Conservation (phyloP, 1,139 yeast species). For the Petasospora rhodanensis region DNA sequence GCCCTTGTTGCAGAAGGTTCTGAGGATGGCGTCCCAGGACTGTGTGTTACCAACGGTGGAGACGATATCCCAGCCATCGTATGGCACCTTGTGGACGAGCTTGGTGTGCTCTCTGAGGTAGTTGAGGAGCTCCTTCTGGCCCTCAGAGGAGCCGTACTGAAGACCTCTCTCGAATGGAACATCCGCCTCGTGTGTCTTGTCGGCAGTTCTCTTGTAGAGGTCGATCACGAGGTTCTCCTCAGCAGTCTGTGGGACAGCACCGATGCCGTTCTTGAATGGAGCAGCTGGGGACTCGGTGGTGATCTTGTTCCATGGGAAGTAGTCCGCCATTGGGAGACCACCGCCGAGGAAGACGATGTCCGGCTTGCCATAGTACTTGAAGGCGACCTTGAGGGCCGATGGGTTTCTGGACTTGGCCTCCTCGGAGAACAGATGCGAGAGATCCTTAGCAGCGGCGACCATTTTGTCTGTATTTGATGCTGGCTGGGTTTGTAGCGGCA, state of each 20-base stretch:
- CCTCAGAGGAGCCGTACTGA: constrained; percentile 86
- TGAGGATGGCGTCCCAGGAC: constrained; percentile 78
- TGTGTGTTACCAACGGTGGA: constrained; percentile 80
- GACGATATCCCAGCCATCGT: constrained; percentile 61
- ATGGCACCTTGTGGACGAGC: constrained; percentile 53
- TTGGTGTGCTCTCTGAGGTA: constrained; percentile 79
- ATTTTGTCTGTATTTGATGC: constrained; percentile 3
- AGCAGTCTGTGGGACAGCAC: constrained; percentile 52
- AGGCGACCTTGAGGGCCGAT: constrained; percentile 81
- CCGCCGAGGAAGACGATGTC: constrained; percentile 89
- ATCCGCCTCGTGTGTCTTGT: constrained; percentile 42
- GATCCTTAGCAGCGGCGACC: constrained; percentile 53
- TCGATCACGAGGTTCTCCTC: constrained; percentile 38
- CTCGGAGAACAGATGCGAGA: constrained; percentile 67
- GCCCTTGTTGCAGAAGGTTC: constrained; percentile 74
- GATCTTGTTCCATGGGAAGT: constrained; percentile 85
- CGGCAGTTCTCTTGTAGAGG: constrained; percentile 38
- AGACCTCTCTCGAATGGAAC: constrained; percentile 78
- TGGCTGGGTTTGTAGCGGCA: not conserved
- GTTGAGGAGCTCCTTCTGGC: constrained; percentile 62
- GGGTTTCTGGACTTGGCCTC: constrained; percentile 76
- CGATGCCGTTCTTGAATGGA: constrained; percentile 73
- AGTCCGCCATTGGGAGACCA: constrained; percentile 85
- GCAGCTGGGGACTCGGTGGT: constrained; percentile 69
- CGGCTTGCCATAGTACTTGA: constrained; percentile 70